Evolutionary conservation across 176 grass and related monocot genomes (phyloP).

Genomic region (Carex parvula): DNA sequence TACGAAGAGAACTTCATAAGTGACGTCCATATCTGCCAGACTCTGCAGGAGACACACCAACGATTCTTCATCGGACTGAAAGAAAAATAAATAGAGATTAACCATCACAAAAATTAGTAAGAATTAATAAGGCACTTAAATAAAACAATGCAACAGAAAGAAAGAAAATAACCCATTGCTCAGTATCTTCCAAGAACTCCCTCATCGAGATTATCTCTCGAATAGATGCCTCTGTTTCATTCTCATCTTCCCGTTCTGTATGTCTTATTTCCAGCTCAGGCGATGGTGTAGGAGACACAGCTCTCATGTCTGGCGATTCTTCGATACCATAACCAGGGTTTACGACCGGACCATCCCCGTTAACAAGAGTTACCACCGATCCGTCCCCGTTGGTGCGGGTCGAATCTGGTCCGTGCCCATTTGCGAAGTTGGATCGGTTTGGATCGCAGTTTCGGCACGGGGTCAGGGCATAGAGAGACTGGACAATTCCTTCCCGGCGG

Average conservation of each 20-base stretch:
- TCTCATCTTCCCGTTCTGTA: background rate
- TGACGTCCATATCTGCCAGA: constrained; percentile 74
- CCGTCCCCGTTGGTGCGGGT: constrained; percentile 19
- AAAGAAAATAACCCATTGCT: constrained; percentile 23
- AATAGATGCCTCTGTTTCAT: background rate
- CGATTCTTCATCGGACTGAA: constrained; percentile 57
- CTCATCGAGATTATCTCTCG: constrained; percentile 33
- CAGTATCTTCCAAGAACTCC: constrained; percentile 70
- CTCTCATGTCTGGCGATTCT: constrained; percentile 16
- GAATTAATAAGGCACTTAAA: background rate
- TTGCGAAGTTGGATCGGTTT: background rate
- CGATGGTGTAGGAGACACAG: constrained; percentile 14
- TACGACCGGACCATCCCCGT: background rate
- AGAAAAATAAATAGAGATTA: background rate
- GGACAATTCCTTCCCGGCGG: constrained; percentile 70
- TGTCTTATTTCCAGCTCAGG: constrained; percentile 23
- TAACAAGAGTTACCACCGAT: background rate
- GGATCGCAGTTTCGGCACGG: constrained; percentile 46
- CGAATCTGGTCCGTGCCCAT: constrained; percentile 17
- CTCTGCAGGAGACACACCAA: constrained; percentile 55
- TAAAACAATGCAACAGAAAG: background rate
- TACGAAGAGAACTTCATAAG: constrained; percentile 68
- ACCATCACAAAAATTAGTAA: background rate
- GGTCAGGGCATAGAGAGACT: constrained; percentile 42
- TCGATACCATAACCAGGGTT: background rate